Evolutionary conservation across 176 grass and related monocot species (phyloP), one percentile per base, ranked within the genome.

Genomic region (Carex scoparia): DNA sequence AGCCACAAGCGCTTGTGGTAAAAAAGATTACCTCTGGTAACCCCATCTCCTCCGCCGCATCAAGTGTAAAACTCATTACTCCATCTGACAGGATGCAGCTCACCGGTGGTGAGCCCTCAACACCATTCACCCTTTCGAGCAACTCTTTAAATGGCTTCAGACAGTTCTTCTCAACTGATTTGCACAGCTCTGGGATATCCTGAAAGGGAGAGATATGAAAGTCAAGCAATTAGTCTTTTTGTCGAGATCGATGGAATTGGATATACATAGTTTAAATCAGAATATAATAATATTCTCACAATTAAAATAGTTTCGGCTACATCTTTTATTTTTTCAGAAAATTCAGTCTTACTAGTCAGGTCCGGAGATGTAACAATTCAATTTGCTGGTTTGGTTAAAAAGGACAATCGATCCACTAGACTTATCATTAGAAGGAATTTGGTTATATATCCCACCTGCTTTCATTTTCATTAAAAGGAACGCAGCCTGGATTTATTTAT

Each of bases 1-100:
- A 94, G 9, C 85, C 84, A 66, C 77, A 85, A 27, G 71, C 79
- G 72, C 87, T 91, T 37, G 85, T 65, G 0, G 84, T 87, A 84
- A 87, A 94, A 75, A 91, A 85, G 4, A 94, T 79, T 30, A 85
- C 73, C 28, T 82, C 88, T 3, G 89, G 87, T 0, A 89, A 37
- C 11, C 85, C 87, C 19, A 91, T 18, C 59, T 94, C 79, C 33
- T 84, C 18, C 0, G 87, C 85, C 0, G 86, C 92, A 32, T 94
- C 79, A 1, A 94, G 5, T 10, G 59, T 64, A 69, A 94, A 94
- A 62, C 73, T 88, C 89, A 87, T 91, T 55, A 59, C 23, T 65
- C 74, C 61, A 82, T 94, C 88, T 10, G 35, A 86, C 48, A 91
- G 16, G 40, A 94, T 16, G 83, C 92, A 94, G 1, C 87, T 91